Base-by-base conservation (phyloP, 768 basidiomycete genomes). In the Hemileccinum rubropunctum region DNA sequence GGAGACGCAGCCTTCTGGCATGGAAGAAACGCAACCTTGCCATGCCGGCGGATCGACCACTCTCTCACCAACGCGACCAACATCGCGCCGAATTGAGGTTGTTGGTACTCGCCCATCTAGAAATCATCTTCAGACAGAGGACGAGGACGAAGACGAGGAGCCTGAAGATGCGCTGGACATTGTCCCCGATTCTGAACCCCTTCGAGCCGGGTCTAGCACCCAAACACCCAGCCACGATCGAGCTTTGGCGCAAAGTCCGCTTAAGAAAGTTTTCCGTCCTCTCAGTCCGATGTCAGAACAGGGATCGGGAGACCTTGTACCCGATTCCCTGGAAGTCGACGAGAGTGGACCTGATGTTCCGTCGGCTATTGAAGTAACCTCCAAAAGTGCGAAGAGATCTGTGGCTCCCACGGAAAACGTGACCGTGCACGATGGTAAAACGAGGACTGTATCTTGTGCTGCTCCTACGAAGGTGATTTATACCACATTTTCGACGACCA, bases 111-210 rank as follows among this genome's bases (percentile, higher is more conserved):
- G 26, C 30, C 40, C 18, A 15, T 21, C 10, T 28, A 27, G 20
- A 15, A 27, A 42, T 12, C 58, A 37, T 30, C 35, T 8, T 37
- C 47, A 2, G 14, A 20, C 15, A 42, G 47, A 23, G 21, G 34
- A 41, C 3, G 49, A 41, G 10, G 51, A 57, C 14, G 52, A 41
- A 9, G 51, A 57, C 14, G 52, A 54, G 15, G 59, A 57, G 21
- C 45, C 34, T 36, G 74, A 73, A 35, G 74, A 73, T 54, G 45
- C 55, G 5, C 70, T 76, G 56, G 81, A 80, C 28, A 48, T 84
- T 44, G 71, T 88, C 14, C 83, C 84, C 3, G 86, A 86, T 59
- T 86, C 84, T 3, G 84, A 86, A 53, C 77, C 80, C 41, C 62
- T 68, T 17, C 71, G 70, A 26, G 73, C 68, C 18, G 69, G 62